Evolutionary conservation across 75 land plant genomes (phyloP).

Genomic region (Selaginella moellendorffii): DNA sequence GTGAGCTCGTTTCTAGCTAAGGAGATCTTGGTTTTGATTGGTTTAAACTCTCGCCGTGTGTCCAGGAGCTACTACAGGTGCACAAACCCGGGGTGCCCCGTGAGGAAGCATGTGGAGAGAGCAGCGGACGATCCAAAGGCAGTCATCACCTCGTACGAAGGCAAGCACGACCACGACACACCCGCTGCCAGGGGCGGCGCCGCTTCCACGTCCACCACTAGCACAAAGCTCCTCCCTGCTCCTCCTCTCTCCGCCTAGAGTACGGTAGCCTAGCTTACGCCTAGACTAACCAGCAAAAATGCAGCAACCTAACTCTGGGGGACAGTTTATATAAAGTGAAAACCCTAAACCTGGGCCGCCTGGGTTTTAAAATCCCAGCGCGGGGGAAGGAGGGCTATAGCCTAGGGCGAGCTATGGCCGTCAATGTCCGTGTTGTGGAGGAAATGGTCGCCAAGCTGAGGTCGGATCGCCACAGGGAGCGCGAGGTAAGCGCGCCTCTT

Average conservation of each 20-base stretch:
- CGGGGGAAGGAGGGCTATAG: too few relatives aligned
- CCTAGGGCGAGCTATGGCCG: too few relatives aligned
- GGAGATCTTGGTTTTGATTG: not conserved
- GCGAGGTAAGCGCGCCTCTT: not conserved
- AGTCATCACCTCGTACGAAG: not conserved
- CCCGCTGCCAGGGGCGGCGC: not conserved
- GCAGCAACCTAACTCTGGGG: too few relatives aligned
- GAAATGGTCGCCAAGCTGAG: not conserved
- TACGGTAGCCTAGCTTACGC: too few relatives aligned
- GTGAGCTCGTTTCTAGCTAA: too few relatives aligned
- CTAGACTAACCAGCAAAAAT: too few relatives aligned
- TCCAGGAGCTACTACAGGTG: not conserved
- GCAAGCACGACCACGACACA: not conserved
- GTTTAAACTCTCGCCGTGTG: not conserved
- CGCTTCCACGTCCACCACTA: too few relatives aligned
- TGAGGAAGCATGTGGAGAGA: not conserved
- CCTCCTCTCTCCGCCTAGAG: too few relatives aligned
- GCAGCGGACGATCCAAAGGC: not conserved
- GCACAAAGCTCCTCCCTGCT: too few relatives aligned
- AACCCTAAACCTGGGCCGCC: too few relatives aligned
- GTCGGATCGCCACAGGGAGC: not conserved
- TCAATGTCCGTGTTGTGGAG: not conserved
- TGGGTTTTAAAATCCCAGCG: too few relatives aligned
- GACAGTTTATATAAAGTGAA: too few relatives aligned
- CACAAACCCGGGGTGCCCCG: not conserved